These are phyloP conservation scores for Pichia sp. DNA, from an alignment of 1,139 yeast species.

Conservation along the genomic window DNA sequence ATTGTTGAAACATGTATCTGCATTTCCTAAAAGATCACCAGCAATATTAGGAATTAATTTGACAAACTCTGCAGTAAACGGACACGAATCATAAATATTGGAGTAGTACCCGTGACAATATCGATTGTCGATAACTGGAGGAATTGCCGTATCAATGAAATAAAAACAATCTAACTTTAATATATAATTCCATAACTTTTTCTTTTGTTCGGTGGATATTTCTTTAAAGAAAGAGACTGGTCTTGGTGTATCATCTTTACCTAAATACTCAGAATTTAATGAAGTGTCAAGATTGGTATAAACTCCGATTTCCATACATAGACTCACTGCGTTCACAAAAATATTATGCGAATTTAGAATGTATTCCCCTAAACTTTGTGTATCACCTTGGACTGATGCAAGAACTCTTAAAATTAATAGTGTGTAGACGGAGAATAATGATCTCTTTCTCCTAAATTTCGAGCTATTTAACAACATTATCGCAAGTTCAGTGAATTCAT, in stretches of 20 bases:
- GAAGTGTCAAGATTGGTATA: conserved; percentile 3
- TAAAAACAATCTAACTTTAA: conserved; percentile 6
- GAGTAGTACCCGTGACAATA: conserved; percentile 10
- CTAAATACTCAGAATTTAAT: neutral
- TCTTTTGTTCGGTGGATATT: conserved; percentile 1
- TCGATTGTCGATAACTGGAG: conserved; percentile 9
- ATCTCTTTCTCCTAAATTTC: conserved; percentile 3
- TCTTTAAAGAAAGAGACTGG: neutral
- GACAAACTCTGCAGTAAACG: neutral
- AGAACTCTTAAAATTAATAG: conserved; percentile 5
- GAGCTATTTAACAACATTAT: conserved; percentile 8
- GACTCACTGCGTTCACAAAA: conserved; percentile 7
- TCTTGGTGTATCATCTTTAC: neutral
- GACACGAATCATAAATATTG: neutral
- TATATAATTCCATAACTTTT: conserved; percentile 14
- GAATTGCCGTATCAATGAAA: neutral
- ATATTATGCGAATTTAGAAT: conserved; percentile 7
- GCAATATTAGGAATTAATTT: neutral
- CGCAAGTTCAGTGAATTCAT: neutral
- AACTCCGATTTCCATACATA: conserved; percentile 7
- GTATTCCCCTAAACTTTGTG: conserved; percentile 6
- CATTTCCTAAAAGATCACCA: neutral
- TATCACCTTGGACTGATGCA: conserved; percentile 7
- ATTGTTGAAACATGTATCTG: neutral
- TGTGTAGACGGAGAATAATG: conserved; percentile 7